Evolutionary conservation across 495 filamentous ascomycete genomes (phyloP), one percentile per base, ranked within the genome.

Genomic region (Physcia stellaris): DNA sequence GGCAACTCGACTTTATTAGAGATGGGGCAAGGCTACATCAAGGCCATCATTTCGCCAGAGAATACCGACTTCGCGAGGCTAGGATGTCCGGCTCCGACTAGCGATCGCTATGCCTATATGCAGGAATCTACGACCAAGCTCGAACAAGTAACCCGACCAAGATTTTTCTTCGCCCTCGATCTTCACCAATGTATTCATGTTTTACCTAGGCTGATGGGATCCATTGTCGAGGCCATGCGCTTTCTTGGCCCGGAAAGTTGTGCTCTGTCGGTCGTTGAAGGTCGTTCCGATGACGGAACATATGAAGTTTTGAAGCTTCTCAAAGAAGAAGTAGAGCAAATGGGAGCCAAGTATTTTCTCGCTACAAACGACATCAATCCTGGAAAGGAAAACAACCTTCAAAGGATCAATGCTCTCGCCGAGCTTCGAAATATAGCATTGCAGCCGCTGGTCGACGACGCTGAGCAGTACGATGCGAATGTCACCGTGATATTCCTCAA

Each of bases 161-260:
- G 42, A 40, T 70, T 67, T 41, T 62, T 68, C 43, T 70, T 73
- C 31, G 67, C 67, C 9, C 48, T 73, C 27, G 52, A 70, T 36
- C 52, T 70, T 9, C 53, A 56, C 22, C 52, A 70, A 48, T 56
- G 54, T 29, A 35, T 57, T 4, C 24, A 33, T 17, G 31, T 70
- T 13, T 59, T 71, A 18, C 63, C 67, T n/a, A 59, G 60, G 12
- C 49, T 72, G 9, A 53, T 73, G 38, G 60, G 66, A 6, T 60
- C 56, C 20, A 54, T 72, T 26, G 39, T 73, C 17, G 56, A 67
- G 37, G 49, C 59, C 12, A 63, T 70, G 12, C 56, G 55, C 3
- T 67, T 65, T 42, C 55, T 72, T 6, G 63, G 66, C 2, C 64
- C 66, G 2, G 21, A 51, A 20, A 48, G 57, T 49, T 72, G 67